A percentile compares a stretch with the other conserved stretches of the same genome.
These are phyloP conservation scores for Yamadazyma insecticola DNA, from an alignment of 805 yeast species.

Conservation along the genomic window DNA sequence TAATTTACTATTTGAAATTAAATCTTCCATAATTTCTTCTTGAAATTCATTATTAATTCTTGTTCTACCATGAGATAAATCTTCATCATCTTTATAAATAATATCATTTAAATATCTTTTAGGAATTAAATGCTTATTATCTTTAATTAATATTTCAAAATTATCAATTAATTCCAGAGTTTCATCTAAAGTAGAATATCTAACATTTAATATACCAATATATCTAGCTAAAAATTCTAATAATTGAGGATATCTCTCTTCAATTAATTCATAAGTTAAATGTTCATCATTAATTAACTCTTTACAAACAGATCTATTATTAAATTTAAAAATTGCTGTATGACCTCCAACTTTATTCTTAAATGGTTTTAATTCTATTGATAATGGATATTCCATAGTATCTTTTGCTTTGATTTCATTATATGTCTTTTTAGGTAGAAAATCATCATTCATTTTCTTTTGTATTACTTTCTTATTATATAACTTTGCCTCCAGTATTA, in stretches of 20 bases:
- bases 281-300: constrained; percentile 88
- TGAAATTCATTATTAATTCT: constrained; percentile 35
- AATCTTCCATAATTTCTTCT: too few species aligned
- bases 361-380: too few species aligned
- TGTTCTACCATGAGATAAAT: too few species aligned
- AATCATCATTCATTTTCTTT: too few species aligned
- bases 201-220: constrained; percentile 89
- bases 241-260: constrained; percentile 68
- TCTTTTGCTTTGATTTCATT: too few species aligned
- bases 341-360: constrained; percentile 96
- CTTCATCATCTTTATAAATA: too few species aligned
- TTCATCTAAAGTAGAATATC: constrained; percentile 54
- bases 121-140: constrained; percentile 89
- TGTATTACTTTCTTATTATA: too few species aligned
- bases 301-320: too few species aligned
- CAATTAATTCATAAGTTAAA: constrained; percentile 86
- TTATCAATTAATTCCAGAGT: constrained; percentile 63
- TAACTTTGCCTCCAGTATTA: too few species aligned
- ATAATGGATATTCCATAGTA: too few species aligned
- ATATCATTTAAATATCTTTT: constrained; percentile 52
- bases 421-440: too few species aligned
- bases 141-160: constrained; percentile 87
- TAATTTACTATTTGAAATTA: too few species aligned
- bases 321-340: constrained; percentile 90
- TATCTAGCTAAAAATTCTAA: constrained; percentile 87